Evolutionary conservation across 2,329 filamentous ascomycete genomes (phyloP).

Genomic region (Plectosphaerella cucumerina): DNA sequence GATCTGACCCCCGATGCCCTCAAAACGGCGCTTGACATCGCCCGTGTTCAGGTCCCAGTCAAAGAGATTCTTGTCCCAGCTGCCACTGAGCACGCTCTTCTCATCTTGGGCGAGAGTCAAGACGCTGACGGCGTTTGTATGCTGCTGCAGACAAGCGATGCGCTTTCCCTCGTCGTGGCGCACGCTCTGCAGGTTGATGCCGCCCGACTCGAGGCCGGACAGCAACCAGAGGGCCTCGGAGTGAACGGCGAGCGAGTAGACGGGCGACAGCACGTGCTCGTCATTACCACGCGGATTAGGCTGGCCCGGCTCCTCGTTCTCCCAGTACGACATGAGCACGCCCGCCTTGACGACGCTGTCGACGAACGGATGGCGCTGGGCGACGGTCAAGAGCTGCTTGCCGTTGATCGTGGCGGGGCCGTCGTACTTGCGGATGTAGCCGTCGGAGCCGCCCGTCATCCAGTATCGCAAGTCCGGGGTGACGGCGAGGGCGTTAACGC

Average conservation of each 20-base stretch:
- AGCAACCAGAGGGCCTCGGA: constrained; percentile 88
- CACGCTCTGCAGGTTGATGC: constrained; percentile 89
- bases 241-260: constrained; percentile 91
- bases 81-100: constrained; percentile 80
- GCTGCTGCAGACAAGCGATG: constrained; percentile 74
- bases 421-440: constrained; percentile 96
- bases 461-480: constrained; percentile 95
- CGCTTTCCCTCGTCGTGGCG: constrained; percentile 92
- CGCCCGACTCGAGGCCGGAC: constrained; percentile 83
- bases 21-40: constrained; percentile 69
- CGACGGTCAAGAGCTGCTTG: constrained; percentile 88
- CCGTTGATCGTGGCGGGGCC: constrained; percentile 93
- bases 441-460: constrained; percentile 89
- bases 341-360: constrained; percentile 96
- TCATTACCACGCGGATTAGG: constrained; percentile 40
- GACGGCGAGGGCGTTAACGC: constrained; percentile 86
- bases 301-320: constrained; percentile 75
- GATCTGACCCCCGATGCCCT: constrained; percentile 76
- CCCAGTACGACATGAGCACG: constrained; percentile 94
- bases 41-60: constrained; percentile 96
- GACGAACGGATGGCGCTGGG: constrained; percentile 93
- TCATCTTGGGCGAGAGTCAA: constrained; percentile 80
- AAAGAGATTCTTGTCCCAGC: constrained; percentile 91
- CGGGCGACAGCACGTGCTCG: constrained; percentile 71
- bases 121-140: constrained; percentile 89